Conservation (phyloP, 768 basidiomycete species). For the Naematelia encephala region DNA sequence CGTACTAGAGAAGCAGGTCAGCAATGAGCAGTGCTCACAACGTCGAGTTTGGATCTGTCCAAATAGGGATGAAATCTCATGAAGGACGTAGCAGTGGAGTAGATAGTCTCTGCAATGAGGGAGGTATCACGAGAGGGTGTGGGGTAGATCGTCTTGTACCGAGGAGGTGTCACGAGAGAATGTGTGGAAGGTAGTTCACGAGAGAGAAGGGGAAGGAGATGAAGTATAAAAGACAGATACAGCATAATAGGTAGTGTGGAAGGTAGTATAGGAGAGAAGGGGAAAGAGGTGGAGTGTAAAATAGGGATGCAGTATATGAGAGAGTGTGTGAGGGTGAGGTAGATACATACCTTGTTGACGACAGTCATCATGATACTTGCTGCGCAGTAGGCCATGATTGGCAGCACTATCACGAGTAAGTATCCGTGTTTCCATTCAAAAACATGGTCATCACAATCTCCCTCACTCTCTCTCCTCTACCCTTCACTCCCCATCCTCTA, state of each 20-base stretch:
- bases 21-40: not conserved
- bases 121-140: not conserved
- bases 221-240: not conserved
- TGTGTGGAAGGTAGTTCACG: not conserved
- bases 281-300: too few relatives aligned
- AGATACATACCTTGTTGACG: slow-evolving; percentile 82
- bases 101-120: not conserved
- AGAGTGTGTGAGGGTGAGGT: too few relatives aligned
- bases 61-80: too few relatives aligned
- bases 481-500: not conserved
- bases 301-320: too few relatives aligned
- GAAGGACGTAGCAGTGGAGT: not conserved
- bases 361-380: slow-evolving; percentile 96
- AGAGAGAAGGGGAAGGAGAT: not conserved
- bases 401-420: slow-evolving; percentile 70
- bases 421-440: too few relatives aligned
- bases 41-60: too few relatives aligned
- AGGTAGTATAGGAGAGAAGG: too few relatives aligned
- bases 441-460: not conserved
- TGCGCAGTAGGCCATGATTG: slow-evolving; percentile 85
- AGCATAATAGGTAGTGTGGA: not conserved
- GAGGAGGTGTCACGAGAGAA: too few relatives aligned
- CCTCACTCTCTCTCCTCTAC: not conserved
- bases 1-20: slow-evolving; percentile 60
- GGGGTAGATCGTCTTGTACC: too few relatives aligned